A percentile compares a stretch with the other conserved stretches of the same genome.
These are phyloP conservation scores for Zizania palustris DNA, from an alignment of 202 grass and related monocot species.

Conservation along the genomic window DNA sequence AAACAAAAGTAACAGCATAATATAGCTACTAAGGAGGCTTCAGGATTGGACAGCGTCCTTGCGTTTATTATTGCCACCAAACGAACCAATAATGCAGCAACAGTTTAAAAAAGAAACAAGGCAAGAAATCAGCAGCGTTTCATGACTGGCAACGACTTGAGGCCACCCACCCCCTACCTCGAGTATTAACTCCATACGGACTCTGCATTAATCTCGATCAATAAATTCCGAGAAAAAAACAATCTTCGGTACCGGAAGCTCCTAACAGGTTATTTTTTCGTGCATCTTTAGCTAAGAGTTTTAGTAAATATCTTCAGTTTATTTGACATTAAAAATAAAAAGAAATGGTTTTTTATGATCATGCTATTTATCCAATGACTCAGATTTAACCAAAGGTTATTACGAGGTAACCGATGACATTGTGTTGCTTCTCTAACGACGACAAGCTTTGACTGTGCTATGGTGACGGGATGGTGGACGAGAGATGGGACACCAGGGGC, in stretches of 20 bases:
- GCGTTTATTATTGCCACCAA: not conserved
- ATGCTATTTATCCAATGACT: too few species aligned
- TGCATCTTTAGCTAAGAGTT: too few species aligned
- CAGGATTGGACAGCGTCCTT: not conserved
- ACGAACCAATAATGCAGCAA: slow-evolving; percentile 9
- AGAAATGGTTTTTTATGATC: too few species aligned
- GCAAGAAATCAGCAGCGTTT: slow-evolving; percentile 32
- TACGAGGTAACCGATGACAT: too few species aligned
- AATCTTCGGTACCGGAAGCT: not conserved
- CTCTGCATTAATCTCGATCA: slow-evolving; percentile 35
- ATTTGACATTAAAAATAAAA: too few species aligned
- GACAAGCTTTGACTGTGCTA: too few species aligned
- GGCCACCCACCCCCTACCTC: slow-evolving; percentile 21
- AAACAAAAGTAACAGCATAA: not conserved
- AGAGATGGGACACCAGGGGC: too few species aligned
- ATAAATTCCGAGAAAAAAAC: slow-evolving; percentile 17
- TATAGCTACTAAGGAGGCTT: not conserved
- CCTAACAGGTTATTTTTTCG: too few species aligned
- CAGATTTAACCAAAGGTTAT: too few species aligned
- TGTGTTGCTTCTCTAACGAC: too few species aligned
- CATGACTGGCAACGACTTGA: slow-evolving; percentile 36
- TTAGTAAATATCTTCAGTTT: too few species aligned
- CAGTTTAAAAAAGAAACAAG: not conserved
- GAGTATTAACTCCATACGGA: not conserved
- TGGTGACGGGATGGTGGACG: too few species aligned